Base-by-base conservation (phyloP, 257 asterid species). In the Coffea canephora region DNA sequence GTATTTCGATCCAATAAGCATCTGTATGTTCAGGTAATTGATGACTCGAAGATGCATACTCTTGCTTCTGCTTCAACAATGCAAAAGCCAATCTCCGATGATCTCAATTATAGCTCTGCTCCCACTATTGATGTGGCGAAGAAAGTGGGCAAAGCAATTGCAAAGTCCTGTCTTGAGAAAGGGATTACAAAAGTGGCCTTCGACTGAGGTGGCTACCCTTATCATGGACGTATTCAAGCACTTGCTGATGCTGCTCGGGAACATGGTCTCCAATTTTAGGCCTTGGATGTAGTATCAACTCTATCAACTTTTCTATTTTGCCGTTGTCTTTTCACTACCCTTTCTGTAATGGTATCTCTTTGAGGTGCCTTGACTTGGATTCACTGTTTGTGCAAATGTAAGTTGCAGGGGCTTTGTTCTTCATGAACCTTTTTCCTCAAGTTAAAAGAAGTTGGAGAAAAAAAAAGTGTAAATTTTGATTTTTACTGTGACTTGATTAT, bases 1-100 rank as follows among this genome's bases (percentile, higher is more conserved):
- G 97, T 96, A 54, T 96, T 96, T 59, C 97, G 99, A 52, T 96
- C 99, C 83, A 96, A 91, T 93, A 96, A 96, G 83, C 99, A 96
- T 82, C 79, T 96, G 18, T 96, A 90, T 69, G 99, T 79, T 79
- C 99, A 96, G 80, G 99, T 96, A 83, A 96, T 94, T 67, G 99
- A 96, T 77, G 99, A 96, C 85, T 81, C 97, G 3, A 94, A 96
- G 88, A 96, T 94, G 99, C 97, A 94, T 74, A 96, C 99, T 62
- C 98, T 96, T 79, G 96, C 97, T 80, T 91, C 99, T 14, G 99
- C 97, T 79, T 96, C 99, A 39, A 96, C 99, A 3, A 82, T 90
- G 97, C 97, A 96, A 89, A 96, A 94, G 84, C 92, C 97, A 36
- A 82, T 94, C 83, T 88, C 96, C 0, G 98, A 92, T 78, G 96